A percentile compares a stretch with the other conserved stretches of the same genome.
Conservation (phyloP, 1,284 basidiomycete species). For the Sporisorium sorghi region DNA sequence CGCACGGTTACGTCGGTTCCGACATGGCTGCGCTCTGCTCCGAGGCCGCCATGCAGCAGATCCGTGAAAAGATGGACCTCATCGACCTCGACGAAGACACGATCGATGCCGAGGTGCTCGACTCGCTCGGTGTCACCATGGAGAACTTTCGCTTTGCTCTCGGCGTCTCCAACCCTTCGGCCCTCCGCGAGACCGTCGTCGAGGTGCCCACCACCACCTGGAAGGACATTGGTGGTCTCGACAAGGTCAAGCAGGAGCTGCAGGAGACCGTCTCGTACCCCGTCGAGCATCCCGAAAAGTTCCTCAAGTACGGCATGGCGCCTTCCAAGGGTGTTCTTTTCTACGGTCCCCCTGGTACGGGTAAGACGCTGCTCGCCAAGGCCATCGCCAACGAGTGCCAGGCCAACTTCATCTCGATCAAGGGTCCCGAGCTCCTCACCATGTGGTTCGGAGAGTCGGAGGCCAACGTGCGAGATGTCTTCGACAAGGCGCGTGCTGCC, state of each 20-base stretch:
- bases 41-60: constrained; percentile 98
- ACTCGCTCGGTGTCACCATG: constrained; percentile 95
- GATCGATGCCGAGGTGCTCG: constrained; percentile 95
- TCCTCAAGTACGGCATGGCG: constrained; percentile 99
- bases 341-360: constrained; percentile 95
- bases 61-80: constrained; percentile 96
- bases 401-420: constrained; percentile 96
- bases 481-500: constrained; percentile 98
- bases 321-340: constrained; percentile 98
- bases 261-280: constrained; percentile 99
- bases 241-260: constrained; percentile 98
- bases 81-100: constrained; percentile 84
- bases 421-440: constrained; percentile 91
- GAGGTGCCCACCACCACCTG: constrained; percentile 96
- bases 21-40: constrained; percentile 96
- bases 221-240: constrained; percentile 99
- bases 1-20: constrained; percentile 98
- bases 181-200: constrained; percentile 93
- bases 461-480: constrained; percentile 98
- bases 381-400: constrained; percentile 99
- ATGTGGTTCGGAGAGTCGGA: constrained; percentile 99
- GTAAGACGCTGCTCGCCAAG: constrained; percentile 94
- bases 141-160: constrained; percentile 98
- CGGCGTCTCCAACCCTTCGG: constrained; percentile 93
- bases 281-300: constrained; percentile 99